These are phyloP conservation scores for Melanomma pulvis-pyrius DNA, from an alignment of 495 filamentous ascomycete species.

Conservation along the genomic window DNA sequence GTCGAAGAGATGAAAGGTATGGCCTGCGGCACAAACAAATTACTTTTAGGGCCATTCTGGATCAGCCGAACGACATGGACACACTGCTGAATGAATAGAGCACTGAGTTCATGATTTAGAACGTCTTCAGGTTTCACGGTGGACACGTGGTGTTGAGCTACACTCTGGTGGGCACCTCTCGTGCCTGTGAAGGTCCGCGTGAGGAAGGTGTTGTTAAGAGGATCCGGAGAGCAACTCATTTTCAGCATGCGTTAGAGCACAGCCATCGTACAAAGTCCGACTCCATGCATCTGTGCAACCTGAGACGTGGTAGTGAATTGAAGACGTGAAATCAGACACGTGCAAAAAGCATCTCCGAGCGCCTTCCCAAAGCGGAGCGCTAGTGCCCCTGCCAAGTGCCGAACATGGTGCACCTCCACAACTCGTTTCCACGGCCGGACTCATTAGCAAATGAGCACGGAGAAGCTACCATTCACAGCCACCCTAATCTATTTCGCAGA, in stretches of 20 bases:
- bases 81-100: neutral
- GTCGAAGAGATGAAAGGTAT: no score
- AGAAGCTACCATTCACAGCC: constrained; percentile 8
- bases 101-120: neutral
- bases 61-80: no score
- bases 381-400: constrained; percentile 3
- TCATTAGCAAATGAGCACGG: neutral
- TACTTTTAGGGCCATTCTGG: no score
- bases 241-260: neutral
- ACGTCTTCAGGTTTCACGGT: neutral
- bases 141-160: neutral
- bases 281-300: neutral
- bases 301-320: neutral
- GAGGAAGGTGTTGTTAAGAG: neutral
- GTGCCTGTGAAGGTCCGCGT: neutral
- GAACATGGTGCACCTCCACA: neutral
- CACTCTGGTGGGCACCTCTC: no score
- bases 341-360: neutral
- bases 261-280: neutral
- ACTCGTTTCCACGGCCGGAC: neutral
- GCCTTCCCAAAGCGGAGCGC: neutral
- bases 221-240: neutral
- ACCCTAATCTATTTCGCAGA: constrained; percentile 6
- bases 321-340: neutral
- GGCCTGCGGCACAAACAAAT: no score